A percentile compares a stretch with the other conserved stretches of the same genome.
Conservation (phyloP, 495 filamentous ascomycete genomes). For the Schizothecium vesticola region DNA sequence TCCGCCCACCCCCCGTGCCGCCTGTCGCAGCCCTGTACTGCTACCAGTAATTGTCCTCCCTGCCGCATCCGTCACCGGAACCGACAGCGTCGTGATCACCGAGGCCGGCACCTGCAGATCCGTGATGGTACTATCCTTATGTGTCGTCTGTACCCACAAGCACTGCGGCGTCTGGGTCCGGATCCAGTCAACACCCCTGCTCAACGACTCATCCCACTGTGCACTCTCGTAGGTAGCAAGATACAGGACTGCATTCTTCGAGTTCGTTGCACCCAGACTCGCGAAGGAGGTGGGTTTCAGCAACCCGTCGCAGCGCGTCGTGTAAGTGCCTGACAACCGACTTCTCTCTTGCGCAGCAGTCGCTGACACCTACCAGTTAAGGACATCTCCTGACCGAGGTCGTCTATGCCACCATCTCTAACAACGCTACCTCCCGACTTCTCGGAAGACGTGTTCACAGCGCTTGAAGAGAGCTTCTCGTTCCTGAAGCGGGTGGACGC, state of each 20-base stretch:
- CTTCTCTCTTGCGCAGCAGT: no score
- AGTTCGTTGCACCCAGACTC: conserved; percentile 2
- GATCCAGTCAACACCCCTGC: conserved; percentile 1
- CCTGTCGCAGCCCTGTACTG: no score
- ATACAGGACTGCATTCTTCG: conserved; percentile 1
- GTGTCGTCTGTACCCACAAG: conserved; percentile 7
- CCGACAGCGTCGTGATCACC: conserved; percentile 6
- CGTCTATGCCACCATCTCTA: no score
- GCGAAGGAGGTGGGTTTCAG: not conserved
- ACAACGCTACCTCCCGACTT: no score
- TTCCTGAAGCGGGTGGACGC: no score
- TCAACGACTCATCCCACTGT: not conserved
- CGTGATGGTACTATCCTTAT: conserved; percentile 1
- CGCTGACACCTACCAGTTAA: no score
- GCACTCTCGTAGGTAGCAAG: conserved; percentile 5
- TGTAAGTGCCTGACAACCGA: no score
- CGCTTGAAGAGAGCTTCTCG: no score
- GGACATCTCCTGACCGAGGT: no score
- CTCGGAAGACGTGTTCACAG: no score
- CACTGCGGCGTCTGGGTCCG: not conserved
- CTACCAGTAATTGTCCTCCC: no score
- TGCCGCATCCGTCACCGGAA: not conserved
- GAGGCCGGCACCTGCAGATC: conserved; percentile 7
- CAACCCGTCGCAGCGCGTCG: not conserved
- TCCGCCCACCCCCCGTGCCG: no score